phyloP scores from a whole-genome alignment of 1,284 basidiomycete species.

The Polyporus tsugae region DNA sequence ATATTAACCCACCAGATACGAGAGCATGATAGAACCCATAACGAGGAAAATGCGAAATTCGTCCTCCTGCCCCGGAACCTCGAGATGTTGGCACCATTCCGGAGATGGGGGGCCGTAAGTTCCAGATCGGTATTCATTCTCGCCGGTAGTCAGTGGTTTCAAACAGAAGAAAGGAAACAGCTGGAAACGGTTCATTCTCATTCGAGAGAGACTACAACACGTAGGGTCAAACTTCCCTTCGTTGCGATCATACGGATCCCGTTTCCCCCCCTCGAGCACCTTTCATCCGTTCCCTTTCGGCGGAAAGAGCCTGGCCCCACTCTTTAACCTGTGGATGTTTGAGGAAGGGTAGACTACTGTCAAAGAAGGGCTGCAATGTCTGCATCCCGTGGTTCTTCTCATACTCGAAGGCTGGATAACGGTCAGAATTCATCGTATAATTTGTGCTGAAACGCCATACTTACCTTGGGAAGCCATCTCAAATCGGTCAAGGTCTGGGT shows the following conservation, averaged over 20 bases:
- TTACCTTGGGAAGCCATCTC: constrained; percentile 90
- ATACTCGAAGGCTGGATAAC: constrained; percentile 70
- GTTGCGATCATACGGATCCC: background rate
- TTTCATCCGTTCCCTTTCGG: constrained; percentile 52
- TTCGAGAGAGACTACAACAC: background rate
- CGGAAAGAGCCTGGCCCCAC: constrained; percentile 77
- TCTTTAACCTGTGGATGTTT: constrained; percentile 78
- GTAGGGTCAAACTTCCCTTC: background rate
- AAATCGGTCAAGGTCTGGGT: constrained; percentile 86
- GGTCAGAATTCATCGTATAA: background rate
- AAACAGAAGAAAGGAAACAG: too few relatives aligned
- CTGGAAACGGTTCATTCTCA: background rate
- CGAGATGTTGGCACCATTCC: background rate
- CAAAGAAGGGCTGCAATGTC: constrained; percentile 76
- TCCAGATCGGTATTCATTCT: background rate
- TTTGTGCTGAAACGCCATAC: background rate
- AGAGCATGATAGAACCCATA: background rate
- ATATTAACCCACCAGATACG: background rate
- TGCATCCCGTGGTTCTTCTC: constrained; percentile 58
- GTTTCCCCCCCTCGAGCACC: background rate
- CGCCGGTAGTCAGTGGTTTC: background rate
- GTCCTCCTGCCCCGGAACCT: background rate
- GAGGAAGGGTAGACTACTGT: constrained; percentile 76
- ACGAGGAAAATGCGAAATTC: background rate
- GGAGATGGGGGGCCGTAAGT: background rate